Evolutionary conservation across 2,329 filamentous ascomycete genomes (phyloP).

Genomic region (Penicillium sp.): DNA sequence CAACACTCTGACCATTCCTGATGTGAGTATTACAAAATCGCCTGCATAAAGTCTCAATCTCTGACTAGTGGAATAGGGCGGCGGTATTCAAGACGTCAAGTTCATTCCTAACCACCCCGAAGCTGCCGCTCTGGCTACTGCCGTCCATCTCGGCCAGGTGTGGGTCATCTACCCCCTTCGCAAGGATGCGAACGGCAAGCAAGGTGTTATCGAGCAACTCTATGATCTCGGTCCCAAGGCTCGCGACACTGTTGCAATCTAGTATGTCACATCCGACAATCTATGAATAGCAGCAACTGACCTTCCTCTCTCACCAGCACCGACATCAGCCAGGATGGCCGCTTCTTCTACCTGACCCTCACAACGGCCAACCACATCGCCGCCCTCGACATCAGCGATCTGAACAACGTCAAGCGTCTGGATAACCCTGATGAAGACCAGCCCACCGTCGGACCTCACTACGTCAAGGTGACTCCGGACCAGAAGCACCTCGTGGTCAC

Average conservation of each 20-base stretch:
- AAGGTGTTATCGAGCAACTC: constrained; percentile 60
- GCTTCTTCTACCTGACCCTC: constrained; percentile 61
- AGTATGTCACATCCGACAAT: constrained; percentile 34
- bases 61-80: constrained; percentile 39
- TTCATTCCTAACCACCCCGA: constrained; percentile 65
- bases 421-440: constrained; percentile 62
- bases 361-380: constrained; percentile 65
- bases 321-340: constrained; percentile 61
- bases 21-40: constrained; percentile 39
- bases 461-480: constrained; percentile 65
- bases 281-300: not conserved
- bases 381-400: constrained; percentile 62
- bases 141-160: constrained; percentile 61
- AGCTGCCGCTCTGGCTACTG: constrained; percentile 61
- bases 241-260: constrained; percentile 60
- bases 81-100: constrained; percentile 66
- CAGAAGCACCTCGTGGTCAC: constrained; percentile 66
- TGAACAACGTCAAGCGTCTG: constrained; percentile 62
- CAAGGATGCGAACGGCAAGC: constrained; percentile 56
- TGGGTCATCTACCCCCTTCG: constrained; percentile 68
- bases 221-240: constrained; percentile 61
- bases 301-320: constrained; percentile 38
- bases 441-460: constrained; percentile 64
- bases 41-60: not conserved
- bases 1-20: constrained; percentile 62